These are phyloP conservation scores for Rhododendron ovatum DNA, from an alignment of 148 eudicot genomes.

Conservation along the genomic window DNA sequence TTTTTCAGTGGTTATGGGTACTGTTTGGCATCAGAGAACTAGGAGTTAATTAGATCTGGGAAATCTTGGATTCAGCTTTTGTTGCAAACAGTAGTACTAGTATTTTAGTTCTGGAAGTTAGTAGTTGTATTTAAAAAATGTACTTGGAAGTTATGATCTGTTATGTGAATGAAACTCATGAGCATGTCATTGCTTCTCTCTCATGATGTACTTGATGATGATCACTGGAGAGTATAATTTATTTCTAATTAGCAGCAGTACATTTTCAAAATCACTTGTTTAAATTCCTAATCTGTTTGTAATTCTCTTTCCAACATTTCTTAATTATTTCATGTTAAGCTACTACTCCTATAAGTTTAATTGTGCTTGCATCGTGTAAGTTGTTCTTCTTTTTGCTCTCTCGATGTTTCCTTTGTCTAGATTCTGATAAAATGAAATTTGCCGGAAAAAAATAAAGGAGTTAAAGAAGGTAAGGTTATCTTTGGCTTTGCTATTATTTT, in stretches of 20 bases:
- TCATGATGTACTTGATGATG: background rate
- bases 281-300: background rate
- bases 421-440: too few species aligned
- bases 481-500: too few species aligned
- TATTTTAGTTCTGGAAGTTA: background rate
- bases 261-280: background rate
- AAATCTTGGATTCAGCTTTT: background rate
- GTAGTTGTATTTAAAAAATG: background rate
- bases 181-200: background rate
- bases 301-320: background rate
- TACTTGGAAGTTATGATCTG: background rate
- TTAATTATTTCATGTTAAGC: background rate
- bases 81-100: background rate
- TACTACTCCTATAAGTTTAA: background rate
- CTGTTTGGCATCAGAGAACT: slow-evolving; percentile 2
- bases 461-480: too few species aligned
- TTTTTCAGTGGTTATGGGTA: background rate
- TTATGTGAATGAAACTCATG: background rate
- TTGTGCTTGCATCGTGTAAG: background rate
- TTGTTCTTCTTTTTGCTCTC: too few species aligned
- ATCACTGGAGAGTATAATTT: background rate
- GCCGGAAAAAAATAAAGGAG: too few species aligned
- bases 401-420: too few species aligned
- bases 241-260: background rate
- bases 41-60: background rate